Evolutionary conservation across 2,329 filamentous ascomycete species (phyloP).

Genomic region (Penicillium decumbens): DNA sequence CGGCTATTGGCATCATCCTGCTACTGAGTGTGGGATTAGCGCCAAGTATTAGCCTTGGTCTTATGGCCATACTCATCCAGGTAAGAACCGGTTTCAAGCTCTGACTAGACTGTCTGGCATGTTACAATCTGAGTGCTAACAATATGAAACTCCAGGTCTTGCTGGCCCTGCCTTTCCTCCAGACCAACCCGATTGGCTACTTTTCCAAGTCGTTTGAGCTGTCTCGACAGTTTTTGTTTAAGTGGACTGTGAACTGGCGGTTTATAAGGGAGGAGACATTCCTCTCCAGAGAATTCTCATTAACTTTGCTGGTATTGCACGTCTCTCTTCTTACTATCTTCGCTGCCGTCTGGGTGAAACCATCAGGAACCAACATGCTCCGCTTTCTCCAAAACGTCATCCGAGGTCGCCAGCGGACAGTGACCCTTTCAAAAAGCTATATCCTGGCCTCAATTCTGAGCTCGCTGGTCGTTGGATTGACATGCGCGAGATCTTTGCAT

Average conservation of each 20-base stretch:
- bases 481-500: slow-evolving; percentile 83
- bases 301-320: slow-evolving; percentile 63
- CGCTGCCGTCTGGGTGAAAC: slow-evolving; percentile 65
- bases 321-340: slow-evolving; percentile 63
- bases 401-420: slow-evolving; percentile 52
- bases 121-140: not conserved
- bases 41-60: slow-evolving; percentile 62
- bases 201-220: slow-evolving; percentile 82
- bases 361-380: slow-evolving; percentile 56
- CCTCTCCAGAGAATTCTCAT: slow-evolving; percentile 64
- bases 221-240: slow-evolving; percentile 84
- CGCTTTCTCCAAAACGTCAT: slow-evolving; percentile 51
- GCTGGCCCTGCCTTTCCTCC: slow-evolving; percentile 62
- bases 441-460: slow-evolving; percentile 72
- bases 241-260: slow-evolving; percentile 99
- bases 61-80: slow-evolving; percentile 74
- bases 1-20: slow-evolving; percentile 71
- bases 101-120: no score
- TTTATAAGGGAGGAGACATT: slow-evolving; percentile 84
- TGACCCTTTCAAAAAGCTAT: slow-evolving; percentile 64
- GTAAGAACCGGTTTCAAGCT: slow-evolving; percentile 41
- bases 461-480: slow-evolving; percentile 71
- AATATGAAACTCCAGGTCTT: slow-evolving; percentile 40
- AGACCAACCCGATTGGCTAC: slow-evolving; percentile 64
- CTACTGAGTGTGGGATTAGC: slow-evolving; percentile 67